Evolutionary conservation across 2,329 filamentous ascomycete genomes (phyloP).

Genomic region (Xylariaceae sp.): DNA sequence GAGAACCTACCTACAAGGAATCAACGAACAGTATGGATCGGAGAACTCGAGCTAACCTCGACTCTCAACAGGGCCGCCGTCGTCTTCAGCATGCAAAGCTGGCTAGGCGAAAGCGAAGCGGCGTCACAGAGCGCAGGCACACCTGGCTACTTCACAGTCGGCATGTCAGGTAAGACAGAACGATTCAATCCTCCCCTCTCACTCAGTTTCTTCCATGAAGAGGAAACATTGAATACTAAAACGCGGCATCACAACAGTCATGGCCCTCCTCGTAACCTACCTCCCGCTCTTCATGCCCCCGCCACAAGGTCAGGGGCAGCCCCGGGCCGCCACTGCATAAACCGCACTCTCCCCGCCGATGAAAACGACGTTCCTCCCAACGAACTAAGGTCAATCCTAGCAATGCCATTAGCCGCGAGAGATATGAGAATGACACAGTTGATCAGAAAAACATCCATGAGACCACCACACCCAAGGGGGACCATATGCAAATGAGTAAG

Average conservation of each 20-base stretch:
- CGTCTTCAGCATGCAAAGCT: slow-evolving; percentile 67
- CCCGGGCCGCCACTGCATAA: slow-evolving; percentile 27
- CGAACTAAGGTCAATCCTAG: too few species aligned
- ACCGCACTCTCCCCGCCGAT: neutral
- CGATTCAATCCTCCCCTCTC: neutral
- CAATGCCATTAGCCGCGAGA: too few species aligned
- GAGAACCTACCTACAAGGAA: neutral
- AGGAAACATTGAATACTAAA: neutral
- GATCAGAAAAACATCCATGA: too few species aligned
- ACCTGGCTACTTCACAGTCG: slow-evolving; percentile 65
- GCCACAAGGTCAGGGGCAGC: slow-evolving; percentile 19
- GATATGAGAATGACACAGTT: too few species aligned
- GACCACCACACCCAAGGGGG: too few species aligned
- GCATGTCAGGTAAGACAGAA: slow-evolving; percentile 61
- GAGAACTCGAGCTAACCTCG: slow-evolving; percentile 1
- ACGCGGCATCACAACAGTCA: slow-evolving; percentile 38
- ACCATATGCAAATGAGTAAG: too few species aligned
- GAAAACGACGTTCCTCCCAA: neutral
- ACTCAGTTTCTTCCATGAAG: slow-evolving; percentile 31
- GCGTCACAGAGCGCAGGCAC: slow-evolving; percentile 59
- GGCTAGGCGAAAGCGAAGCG: slow-evolving; percentile 69
- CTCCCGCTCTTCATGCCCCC: slow-evolving; percentile 47
- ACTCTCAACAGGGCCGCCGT: slow-evolving; percentile 50
- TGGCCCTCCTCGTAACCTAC: slow-evolving; percentile 52
- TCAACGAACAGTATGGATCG: too few species aligned